Conservation (phyloP, 345 rosid genomes). For the Murraya koenigii region DNA sequence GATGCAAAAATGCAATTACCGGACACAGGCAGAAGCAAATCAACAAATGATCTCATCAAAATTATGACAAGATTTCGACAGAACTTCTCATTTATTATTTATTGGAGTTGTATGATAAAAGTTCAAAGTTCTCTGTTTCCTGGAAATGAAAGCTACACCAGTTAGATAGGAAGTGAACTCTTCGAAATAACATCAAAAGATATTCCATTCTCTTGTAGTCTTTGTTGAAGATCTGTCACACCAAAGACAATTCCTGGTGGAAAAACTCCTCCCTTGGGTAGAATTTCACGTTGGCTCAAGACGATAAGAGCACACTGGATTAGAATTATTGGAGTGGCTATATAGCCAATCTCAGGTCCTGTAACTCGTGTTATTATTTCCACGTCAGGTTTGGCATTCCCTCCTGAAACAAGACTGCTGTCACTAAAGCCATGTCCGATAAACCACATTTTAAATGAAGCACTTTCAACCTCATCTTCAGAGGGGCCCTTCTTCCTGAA, state of each 20-base stretch:
- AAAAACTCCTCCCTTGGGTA: slow-evolving; percentile 72
- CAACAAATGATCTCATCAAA: background rate
- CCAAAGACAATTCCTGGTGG: slow-evolving; percentile 87
- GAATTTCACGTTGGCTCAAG: slow-evolving; percentile 48
- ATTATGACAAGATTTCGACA: background rate
- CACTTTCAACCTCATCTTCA: slow-evolving; percentile 74
- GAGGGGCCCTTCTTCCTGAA: slow-evolving; percentile 79
- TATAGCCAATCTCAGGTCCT: slow-evolving; percentile 89
- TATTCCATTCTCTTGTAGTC: slow-evolving; percentile 69
- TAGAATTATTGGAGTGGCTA: slow-evolving; percentile 67
- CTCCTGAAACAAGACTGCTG: slow-evolving; percentile 34
- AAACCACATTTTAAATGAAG: slow-evolving; percentile 90
- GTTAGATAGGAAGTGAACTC: slow-evolving; percentile 31
- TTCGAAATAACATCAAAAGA: slow-evolving; percentile 72
- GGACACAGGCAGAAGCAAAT: background rate
- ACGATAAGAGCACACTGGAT: slow-evolving; percentile 68
- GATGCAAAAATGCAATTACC: background rate
- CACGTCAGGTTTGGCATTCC: slow-evolving; percentile 51
- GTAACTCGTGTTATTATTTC: slow-evolving; percentile 66
- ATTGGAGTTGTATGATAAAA: background rate
- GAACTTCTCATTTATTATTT: background rate
- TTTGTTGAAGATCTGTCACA: slow-evolving; percentile 65
- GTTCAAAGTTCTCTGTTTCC: background rate
- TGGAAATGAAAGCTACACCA: background rate
- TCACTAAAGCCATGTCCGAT: slow-evolving; percentile 74